Evolutionary conservation across 768 basidiomycete species (phyloP), one percentile per base, ranked within the genome.

Genomic region (Pisolithus marmoratus): DNA sequence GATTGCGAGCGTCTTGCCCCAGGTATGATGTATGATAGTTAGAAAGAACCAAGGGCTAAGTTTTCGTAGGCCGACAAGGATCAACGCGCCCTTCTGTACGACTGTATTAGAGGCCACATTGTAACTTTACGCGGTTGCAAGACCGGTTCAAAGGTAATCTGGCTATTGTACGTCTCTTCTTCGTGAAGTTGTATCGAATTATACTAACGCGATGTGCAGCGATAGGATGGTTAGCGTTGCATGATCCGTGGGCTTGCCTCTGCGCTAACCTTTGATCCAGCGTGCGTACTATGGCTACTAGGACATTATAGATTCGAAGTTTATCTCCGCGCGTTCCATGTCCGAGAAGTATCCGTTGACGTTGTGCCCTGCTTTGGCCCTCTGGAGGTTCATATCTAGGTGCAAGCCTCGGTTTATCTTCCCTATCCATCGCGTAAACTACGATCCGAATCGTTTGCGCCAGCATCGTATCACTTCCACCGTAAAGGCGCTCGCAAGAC

Each of bases 101-200:
- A 92, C 40, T 90, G 90, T 59, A 90, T 92, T 56, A 78, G 85
- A 37, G 87, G 88, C 3, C 89, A 92, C 61, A 90, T 92, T 57
- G 90, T 92, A 44, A 92, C 90, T 26, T 74, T 93, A n/a, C 81
- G 90, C 36, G 90, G 90, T 20, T 91, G 89, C 64, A 92, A 92
- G 75, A 90, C 90, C 2, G 90, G 90, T 24, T 91, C 90, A 1
- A 91, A 90, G 64, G 88, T 92, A 61, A 92, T 92, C 62, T 93
- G 90, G 90, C 76, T 93, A 46, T 93, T 93, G 78, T 80, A 63
- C 45, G 77, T 47, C 4, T 45, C 37, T 31, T 23, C 41, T 41
- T 55, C 22, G 42, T 52, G 20, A 42, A 41, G 14, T 31, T n/a
- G 37, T 17, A 20, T 24, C 17, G 19, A 17, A 23, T 11, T 29